Base-by-base conservation (phyloP, 768 basidiomycete species). In the Suillus subalutaceus region DNA sequence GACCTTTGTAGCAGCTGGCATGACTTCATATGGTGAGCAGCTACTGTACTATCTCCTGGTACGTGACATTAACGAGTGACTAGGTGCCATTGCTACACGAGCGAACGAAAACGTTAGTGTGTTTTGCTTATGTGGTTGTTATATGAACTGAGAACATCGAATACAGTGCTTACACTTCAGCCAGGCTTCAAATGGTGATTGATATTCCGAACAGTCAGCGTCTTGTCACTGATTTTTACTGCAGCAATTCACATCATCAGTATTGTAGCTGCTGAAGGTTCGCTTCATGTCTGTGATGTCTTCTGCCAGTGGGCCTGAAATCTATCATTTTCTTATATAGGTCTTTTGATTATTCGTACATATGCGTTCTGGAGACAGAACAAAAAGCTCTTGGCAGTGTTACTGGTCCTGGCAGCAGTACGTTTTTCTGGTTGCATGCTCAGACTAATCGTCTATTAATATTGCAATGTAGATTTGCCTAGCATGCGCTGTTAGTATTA, bases 1-100 rank as follows among this genome's bases (percentile, higher is more conserved):
- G 55, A 26, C 65, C 2, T 66, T 66, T 30, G 37, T 38, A 18
- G 65, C 63, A n/a, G 65, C 65, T 30, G 35, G 30, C 6, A 64
- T 66, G 65, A 66, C 65, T 35, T 20, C 62, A 20, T 66, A 66
- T n/a, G 65, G 65, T 66, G 55, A 65, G 61, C 16, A 26, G 23
- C 9, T 41, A 10, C 16, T 23, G 8, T 37, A 1, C 35, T 41
- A 26, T 59, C 58, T 26, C 10, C 15, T n/a, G 23, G 10, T 26
- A 12, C 9, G 26, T 26, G 23, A 41, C 5, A 16, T 40, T 18
- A 16, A 59, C 58, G 0, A 6, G 9, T 12, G 2, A 18, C 9
- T 59, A 59, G 58, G 40, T 40, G 58, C 40, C 23, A 41, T 59
- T 26, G 58, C 58, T 18, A 40, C 58, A 10, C 52, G 62, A 38